phyloP scores from a whole-genome alignment of 768 basidiomycete genomes.

The Serpula lacrymans region DNA sequence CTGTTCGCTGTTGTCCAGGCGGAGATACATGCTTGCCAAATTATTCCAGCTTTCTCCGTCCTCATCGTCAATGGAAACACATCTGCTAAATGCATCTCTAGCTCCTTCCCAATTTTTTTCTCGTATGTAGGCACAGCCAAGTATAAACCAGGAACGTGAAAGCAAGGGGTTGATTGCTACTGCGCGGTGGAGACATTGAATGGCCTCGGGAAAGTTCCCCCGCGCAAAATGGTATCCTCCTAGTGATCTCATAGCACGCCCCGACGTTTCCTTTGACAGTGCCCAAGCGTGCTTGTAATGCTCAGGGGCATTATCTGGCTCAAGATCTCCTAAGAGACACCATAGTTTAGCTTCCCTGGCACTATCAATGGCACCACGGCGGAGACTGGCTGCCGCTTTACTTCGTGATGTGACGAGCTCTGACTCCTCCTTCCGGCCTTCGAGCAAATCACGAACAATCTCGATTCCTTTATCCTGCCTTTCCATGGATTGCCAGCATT shows the following conservation, averaged over 20 bases:
- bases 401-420: conserved; percentile 64
- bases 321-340: conserved; percentile 93
- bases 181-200: conserved; percentile 65
- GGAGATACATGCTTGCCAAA: conserved; percentile 89
- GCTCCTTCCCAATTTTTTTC: conserved; percentile 82
- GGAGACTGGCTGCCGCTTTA: conserved; percentile 44
- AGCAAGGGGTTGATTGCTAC: conserved; percentile 87
- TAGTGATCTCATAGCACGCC: conserved; percentile 87
- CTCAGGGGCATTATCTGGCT: conserved; percentile 60
- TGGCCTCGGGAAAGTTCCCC: conserved; percentile 59
- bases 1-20: conserved; percentile 52
- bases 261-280: conserved; percentile 75
- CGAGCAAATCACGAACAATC: conserved; percentile 83
- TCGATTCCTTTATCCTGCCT: conserved; percentile 70
- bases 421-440: conserved; percentile 80
- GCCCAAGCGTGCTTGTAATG: conserved; percentile 87
- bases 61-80: conserved; percentile 90
- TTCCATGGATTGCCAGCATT: conserved; percentile 83
- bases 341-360: conserved; percentile 87
- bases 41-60: conserved; percentile 99
- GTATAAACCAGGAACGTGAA: conserved; percentile 89
- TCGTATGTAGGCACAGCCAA: conserved; percentile 90
- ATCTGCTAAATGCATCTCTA: conserved; percentile 77
- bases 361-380: conserved; percentile 49
- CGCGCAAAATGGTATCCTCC: conserved; percentile 79